Evolutionary conservation across 768 basidiomycete genomes (phyloP), one percentile per base, ranked within the genome.

Genomic region (Leccinum subgranulosum): DNA sequence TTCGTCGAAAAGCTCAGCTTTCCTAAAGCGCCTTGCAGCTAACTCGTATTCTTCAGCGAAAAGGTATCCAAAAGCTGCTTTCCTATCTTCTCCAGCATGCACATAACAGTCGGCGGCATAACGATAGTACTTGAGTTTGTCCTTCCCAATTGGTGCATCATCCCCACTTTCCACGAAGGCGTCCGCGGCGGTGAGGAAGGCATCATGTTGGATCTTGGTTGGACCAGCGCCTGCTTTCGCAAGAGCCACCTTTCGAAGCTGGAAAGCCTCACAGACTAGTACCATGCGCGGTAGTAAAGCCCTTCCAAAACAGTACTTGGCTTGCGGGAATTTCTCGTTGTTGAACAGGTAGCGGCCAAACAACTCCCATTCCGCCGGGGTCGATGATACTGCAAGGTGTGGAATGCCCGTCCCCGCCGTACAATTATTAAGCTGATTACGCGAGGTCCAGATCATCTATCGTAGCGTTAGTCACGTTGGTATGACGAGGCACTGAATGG

Each of bases 381-480:
- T 77, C 3, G 86, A 88, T 0, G 79, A 74, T 2, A 79, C 79
- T 0, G 84, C 84, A 21, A 88, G 74, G 14, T 75, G 77, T 2
- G 83, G 84, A 34, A 82, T 75, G 36, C 80, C 81, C 0, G 73
- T 76, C 2, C 71, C 77, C 0, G 84, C 78, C 2, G 75, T 75
- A 53, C 79, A 82, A 29, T 76, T 78, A 50, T 82, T 75, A 2
- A 88, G 68, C 29, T 79, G 77, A 53, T 71, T 63, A 27, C 71
- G 73, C 0, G 71, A 69, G 1, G 73, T 75, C 86, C 85, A 87
- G 27, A 84, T 71, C 10, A 73, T 64, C 86, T 88, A 54, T 25
- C 7, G 8, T 4, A 1, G 3, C 14, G n/a, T 61, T 5, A 61
- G 45, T 15, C 33, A 43, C 7, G 2, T 10, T 9, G 25, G 19